Conservation (phyloP, 805 yeast genomes). For the Ogataea philodendri region DNA sequence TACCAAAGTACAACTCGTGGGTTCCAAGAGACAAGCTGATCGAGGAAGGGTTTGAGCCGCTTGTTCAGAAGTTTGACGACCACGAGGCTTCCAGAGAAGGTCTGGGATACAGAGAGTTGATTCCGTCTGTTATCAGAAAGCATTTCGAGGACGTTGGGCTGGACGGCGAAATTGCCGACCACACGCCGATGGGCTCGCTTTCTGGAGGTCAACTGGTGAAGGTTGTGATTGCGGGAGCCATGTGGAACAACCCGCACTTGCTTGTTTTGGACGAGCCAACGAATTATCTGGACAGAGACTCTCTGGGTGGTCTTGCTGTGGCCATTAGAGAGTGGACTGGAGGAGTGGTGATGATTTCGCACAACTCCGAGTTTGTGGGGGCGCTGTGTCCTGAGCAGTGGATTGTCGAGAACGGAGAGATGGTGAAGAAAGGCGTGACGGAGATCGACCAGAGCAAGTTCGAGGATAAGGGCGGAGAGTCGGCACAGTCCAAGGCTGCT, state of each 20-base stretch:
- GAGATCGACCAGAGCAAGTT: slow-evolving; percentile 76
- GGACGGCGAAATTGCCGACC: slow-evolving; percentile 98
- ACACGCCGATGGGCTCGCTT: slow-evolving; percentile 92
- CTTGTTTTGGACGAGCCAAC: slow-evolving; percentile 97
- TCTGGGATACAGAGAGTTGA: slow-evolving; percentile 92
- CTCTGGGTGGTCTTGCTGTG: slow-evolving; percentile 94
- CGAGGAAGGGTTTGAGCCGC: slow-evolving; percentile 82
- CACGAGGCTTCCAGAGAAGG: slow-evolving; percentile 99
- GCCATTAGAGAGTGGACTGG: slow-evolving; percentile 98
- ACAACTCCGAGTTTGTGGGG: slow-evolving; percentile 94
- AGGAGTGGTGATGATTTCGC: slow-evolving; percentile 98
- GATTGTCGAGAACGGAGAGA: slow-evolving; percentile 90
- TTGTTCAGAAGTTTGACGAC: slow-evolving; percentile 93
- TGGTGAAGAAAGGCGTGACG: slow-evolving; percentile 78
- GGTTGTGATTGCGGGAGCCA: slow-evolving; percentile 98
- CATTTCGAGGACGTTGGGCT: slow-evolving; percentile 97
- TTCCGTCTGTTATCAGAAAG: slow-evolving; percentile 89
- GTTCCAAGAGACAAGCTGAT: slow-evolving; percentile 78
- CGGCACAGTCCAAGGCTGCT: slow-evolving; percentile 44
- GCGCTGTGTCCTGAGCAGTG: slow-evolving; percentile 98
- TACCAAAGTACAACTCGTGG: slow-evolving; percentile 93
- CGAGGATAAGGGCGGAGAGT: slow-evolving; percentile 66
- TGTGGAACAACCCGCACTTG: slow-evolving; percentile 99
- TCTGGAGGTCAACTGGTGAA: slow-evolving; percentile 98
- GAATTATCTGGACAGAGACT: slow-evolving; percentile 95